Conservation (phyloP, 225 moss, liverwort and hornwort genomes). For the Anthoceros angustus region DNA sequence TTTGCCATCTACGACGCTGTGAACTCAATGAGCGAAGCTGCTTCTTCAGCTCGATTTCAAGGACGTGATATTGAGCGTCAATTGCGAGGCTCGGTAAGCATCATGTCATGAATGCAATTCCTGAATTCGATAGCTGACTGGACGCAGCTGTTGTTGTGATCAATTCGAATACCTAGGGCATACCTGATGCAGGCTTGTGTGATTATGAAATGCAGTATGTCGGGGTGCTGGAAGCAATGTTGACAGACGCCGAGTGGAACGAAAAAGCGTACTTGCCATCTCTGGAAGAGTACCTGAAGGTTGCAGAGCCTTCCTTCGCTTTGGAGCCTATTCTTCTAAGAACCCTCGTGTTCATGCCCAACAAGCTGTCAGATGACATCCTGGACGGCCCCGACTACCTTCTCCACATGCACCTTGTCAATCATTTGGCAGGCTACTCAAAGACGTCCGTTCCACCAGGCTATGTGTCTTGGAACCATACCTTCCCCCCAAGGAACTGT, state of each 20-base stretch:
- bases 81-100: too few species aligned
- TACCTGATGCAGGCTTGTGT: too few species aligned
- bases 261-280: conserved; percentile 19
- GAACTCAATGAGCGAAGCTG: too few species aligned
- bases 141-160: too few species aligned
- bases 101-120: too few species aligned
- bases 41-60: too few species aligned
- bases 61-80: too few species aligned
- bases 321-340: conserved; percentile 22
- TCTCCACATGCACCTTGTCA: conserved; percentile 19
- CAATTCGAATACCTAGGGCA: too few species aligned
- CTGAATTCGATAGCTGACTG: too few species aligned
- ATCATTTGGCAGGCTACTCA: conserved; percentile 9
- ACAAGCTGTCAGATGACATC: conserved; percentile 19
- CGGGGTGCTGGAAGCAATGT: conserved; percentile 21
- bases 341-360: conserved; percentile 37
- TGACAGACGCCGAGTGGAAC: conserved; percentile 52
- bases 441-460: conserved; percentile 7
- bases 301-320: conserved; percentile 20
- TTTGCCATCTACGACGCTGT: too few species aligned
- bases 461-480: too few species aligned
- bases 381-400: conserved; percentile 24
- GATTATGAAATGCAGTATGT: not conserved
- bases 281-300: conserved; percentile 32
- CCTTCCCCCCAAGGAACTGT: too few species aligned